Conservation (phyloP, 2,329 filamentous ascomycete genomes). For the Akanthomyces muscarius region DNA sequence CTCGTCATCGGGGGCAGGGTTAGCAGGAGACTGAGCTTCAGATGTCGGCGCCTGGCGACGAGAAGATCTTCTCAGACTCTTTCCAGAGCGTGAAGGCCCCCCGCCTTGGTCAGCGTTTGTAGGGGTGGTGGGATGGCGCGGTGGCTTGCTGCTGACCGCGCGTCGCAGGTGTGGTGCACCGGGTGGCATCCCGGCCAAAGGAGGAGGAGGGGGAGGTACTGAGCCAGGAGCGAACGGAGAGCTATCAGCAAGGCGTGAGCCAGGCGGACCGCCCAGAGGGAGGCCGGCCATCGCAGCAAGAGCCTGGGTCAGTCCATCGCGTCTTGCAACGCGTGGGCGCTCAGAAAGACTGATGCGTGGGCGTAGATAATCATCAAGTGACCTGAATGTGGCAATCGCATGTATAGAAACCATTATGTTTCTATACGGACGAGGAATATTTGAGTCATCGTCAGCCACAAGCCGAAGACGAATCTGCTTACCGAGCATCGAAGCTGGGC, state of each 20-base stretch:
- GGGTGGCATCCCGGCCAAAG: conserved; percentile 26
- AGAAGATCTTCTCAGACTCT: conserved; percentile 56
- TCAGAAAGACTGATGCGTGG: conserved; percentile 82
- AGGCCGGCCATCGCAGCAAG: conserved; percentile 76
- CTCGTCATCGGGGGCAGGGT: conserved; percentile 55
- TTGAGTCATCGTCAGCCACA: conserved; percentile 82
- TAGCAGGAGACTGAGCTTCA: conserved; percentile 48
- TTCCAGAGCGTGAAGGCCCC: conserved; percentile 54
- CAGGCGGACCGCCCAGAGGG: conserved; percentile 47
- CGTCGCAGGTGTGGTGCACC: conserved; percentile 39
- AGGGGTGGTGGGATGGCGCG: conserved; percentile 37
- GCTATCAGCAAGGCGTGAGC: conserved; percentile 43
- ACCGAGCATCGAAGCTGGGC: conserved; percentile 89
- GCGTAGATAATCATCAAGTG: conserved; percentile 89
- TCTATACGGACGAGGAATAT: conserved; percentile 80
- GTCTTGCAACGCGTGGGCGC: conserved; percentile 55
- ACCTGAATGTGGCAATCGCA: conserved; percentile 96
- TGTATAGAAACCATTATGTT: conserved; percentile 99
- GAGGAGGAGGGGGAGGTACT: conserved; percentile 34
- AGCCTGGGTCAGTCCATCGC: conserved; percentile 63
- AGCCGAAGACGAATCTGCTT: conserved; percentile 91
- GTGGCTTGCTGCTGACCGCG: conserved; percentile 35
- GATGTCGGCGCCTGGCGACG: conserved; percentile 53
- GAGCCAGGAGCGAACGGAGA: conserved; percentile 35
- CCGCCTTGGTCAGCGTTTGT: conserved; percentile 43